phyloP scores from a whole-genome alignment of 108 stramenopile species.

The Mediolabrus comicus region DNA sequence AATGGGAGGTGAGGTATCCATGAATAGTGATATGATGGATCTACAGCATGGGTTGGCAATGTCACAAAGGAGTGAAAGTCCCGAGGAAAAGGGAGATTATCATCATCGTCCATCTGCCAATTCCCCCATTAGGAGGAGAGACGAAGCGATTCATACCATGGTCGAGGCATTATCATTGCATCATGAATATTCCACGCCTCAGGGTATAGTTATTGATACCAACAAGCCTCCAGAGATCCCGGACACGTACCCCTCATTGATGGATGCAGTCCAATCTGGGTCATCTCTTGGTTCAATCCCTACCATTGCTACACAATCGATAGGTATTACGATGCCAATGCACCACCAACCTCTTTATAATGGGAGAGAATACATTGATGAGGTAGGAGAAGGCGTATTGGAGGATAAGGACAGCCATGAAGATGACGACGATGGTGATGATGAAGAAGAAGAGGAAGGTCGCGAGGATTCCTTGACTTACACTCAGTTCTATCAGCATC shows the following conservation, averaged over 20 bases:
- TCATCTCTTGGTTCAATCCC: neutral
- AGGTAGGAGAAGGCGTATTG: neutral
- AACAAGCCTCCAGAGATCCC: neutral
- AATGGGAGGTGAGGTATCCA: neutral
- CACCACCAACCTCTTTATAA: neutral
- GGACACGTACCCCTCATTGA: neutral
- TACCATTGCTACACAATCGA: neutral
- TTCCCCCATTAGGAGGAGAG: neutral
- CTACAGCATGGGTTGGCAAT: constrained; percentile 13
- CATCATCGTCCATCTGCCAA: neutral
- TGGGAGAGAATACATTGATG: neutral
- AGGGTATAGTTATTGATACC: neutral
- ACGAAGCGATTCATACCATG: neutral
- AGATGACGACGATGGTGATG: neutral
- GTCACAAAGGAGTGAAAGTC: neutral
- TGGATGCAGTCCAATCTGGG: neutral
- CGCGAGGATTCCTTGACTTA: neutral
- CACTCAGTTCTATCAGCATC: neutral
- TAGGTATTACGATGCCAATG: neutral
- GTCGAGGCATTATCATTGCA: neutral
- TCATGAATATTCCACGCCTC: neutral
- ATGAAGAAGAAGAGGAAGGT: neutral
- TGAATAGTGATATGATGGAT: constrained; percentile 10
- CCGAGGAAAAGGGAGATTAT: neutral
- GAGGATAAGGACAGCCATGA: neutral